These are phyloP conservation scores for Fusarium aywerte DNA, from an alignment of 2,329 filamentous ascomycete genomes.

Conservation along the genomic window DNA sequence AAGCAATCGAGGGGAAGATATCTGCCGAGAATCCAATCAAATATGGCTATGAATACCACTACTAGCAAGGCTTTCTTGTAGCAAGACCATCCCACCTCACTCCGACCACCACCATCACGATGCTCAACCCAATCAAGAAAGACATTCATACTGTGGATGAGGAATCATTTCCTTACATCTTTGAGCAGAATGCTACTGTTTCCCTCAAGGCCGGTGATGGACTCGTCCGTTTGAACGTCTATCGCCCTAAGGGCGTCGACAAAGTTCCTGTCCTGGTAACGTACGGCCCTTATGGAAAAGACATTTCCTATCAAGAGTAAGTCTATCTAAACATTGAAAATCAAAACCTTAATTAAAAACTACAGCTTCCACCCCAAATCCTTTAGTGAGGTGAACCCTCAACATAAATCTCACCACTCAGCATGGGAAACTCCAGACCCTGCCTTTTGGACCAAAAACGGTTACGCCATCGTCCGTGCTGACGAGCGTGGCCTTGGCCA, in stretches of 20 bases:
- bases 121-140: constrained; percentile 46
- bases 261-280: constrained; percentile 70
- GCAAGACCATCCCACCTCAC: background rate
- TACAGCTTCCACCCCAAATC: constrained; percentile 53
- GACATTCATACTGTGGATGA: constrained; percentile 48
- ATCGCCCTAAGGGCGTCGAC: constrained; percentile 17
- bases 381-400: constrained; percentile 62
- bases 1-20: background rate
- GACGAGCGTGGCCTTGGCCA: constrained; percentile 62
- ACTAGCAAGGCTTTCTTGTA: background rate
- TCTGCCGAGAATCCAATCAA: background rate
- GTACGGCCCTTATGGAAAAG: constrained; percentile 80
- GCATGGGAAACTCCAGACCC: constrained; percentile 70
- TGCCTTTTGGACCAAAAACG: constrained; percentile 64
- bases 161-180: constrained; percentile 27
- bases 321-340: background rate
- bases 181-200: constrained; percentile 32
- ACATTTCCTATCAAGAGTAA: constrained; percentile 70
- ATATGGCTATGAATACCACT: constrained; percentile 5
- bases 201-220: constrained; percentile 11
- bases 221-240: constrained; percentile 9
- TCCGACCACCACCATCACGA: constrained; percentile 8
- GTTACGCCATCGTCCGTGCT: constrained; percentile 65
- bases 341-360: background rate
- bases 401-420: constrained; percentile 64